phyloP scores from a whole-genome alignment of 371 early-diverging fungal species.

The Mucor indicus region DNA sequence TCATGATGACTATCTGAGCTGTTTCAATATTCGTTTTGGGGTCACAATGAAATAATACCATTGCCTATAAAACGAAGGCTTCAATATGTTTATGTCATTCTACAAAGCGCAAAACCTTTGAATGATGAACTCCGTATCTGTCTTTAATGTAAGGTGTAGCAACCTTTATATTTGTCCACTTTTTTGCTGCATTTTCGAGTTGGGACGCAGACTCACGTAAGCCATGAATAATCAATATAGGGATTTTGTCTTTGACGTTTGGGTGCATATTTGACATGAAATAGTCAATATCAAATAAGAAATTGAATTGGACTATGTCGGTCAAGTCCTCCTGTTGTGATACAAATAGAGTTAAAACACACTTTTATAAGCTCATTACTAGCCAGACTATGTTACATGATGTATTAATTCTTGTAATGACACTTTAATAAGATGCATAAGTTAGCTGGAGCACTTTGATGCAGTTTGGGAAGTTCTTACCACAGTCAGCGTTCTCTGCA shows the following conservation, averaged over 20 bases:
- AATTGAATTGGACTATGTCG: constrained; percentile 10
- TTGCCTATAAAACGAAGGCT: not conserved
- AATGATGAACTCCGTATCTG: constrained; percentile 2
- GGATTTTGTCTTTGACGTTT: not conserved
- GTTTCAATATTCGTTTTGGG: not conserved
- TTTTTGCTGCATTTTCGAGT: not conserved
- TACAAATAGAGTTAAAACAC: not conserved
- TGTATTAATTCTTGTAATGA: not conserved
- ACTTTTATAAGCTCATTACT: no score
- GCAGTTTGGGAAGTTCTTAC: no score
- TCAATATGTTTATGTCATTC: not conserved
- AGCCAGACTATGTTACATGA: not conserved
- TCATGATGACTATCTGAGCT: constrained; percentile 1
- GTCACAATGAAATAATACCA: not conserved
- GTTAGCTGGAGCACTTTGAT: no score
- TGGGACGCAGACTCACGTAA: not conserved
- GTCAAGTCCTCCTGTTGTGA: not conserved
- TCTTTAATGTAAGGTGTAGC: not conserved
- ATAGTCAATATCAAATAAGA: constrained; percentile 1
- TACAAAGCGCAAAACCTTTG: not conserved
- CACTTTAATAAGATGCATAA: not conserved
- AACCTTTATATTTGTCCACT: not conserved
- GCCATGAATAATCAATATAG: constrained; percentile 4
- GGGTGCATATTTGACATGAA: not conserved
- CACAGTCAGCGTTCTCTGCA: constrained; percentile 3